These are phyloP conservation scores for Neocatenulostroma microsporum DNA, from an alignment of 2,329 filamentous ascomycete genomes.

Conservation along the genomic window DNA sequence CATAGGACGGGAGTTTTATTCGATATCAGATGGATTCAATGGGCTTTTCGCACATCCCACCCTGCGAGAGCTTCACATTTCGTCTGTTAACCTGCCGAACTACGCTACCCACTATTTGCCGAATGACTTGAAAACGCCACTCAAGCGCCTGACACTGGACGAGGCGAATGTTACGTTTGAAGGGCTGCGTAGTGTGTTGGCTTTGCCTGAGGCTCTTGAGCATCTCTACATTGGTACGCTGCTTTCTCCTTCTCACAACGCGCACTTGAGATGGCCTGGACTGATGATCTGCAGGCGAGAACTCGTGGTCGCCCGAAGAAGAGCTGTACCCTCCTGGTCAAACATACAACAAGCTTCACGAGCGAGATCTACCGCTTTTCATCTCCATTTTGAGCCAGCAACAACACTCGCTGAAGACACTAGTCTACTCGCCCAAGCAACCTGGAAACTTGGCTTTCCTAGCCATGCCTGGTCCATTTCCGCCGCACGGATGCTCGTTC, in stretches of 20 bases:
- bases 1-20: slow-evolving; percentile 4
- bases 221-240: slow-evolving; percentile 7
- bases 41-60: slow-evolving; percentile 2
- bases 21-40: not conserved
- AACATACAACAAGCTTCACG: slow-evolving; percentile 4
- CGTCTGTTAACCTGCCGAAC: slow-evolving; percentile 4
- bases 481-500: no score
- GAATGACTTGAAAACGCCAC: not conserved
- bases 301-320: slow-evolving; percentile 1
- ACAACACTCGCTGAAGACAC: slow-evolving; percentile 1
- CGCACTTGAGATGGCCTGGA: no score
- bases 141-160: slow-evolving; percentile 7
- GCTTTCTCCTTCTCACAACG: no score
- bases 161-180: slow-evolving; percentile 6
- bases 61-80: slow-evolving; percentile 7
- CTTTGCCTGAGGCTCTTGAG: slow-evolving; percentile 4
- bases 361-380: slow-evolving; percentile 1
- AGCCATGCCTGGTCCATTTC: no score
- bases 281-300: slow-evolving; percentile 7
- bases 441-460: not conserved
- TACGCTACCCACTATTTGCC: not conserved
- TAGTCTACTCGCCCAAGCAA: no score
- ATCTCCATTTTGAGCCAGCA: slow-evolving; percentile 1
- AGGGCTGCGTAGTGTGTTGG: slow-evolving; percentile 5
- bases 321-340: slow-evolving; percentile 3